These are phyloP conservation scores for Nelumbo lutea DNA, from an alignment of 164 flowering plant genomes.

Conservation along the genomic window DNA sequence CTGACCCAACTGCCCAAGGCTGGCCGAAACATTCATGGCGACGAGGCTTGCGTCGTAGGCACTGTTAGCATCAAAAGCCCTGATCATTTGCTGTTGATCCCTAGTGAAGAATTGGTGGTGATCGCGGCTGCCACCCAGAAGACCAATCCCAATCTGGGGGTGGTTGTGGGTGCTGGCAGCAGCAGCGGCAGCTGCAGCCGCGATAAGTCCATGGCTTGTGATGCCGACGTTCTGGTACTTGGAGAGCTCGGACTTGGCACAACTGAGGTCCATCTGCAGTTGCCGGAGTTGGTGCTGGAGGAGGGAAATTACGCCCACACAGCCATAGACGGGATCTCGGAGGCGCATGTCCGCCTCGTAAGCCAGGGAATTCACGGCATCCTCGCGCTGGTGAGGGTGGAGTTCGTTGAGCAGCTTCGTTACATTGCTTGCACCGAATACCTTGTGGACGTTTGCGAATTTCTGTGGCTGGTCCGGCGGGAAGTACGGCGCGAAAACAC, in stretches of 20 bases:
- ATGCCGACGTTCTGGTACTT: constrained; percentile 39
- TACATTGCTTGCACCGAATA: constrained; percentile 87
- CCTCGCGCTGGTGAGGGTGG: constrained; percentile 79
- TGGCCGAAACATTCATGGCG: constrained; percentile 50
- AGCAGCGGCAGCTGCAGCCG: not conserved
- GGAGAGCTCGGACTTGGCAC: constrained; percentile 60
- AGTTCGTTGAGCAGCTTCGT: constrained; percentile 82
- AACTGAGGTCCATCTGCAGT: constrained; percentile 51
- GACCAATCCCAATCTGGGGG: not conserved
- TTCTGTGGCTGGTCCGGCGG: constrained; percentile 96
- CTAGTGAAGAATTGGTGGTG: constrained; percentile 45
- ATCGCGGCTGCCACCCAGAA: constrained; percentile 21
- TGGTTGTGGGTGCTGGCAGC: constrained; percentile 1
- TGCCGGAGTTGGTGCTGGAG: constrained; percentile 71
- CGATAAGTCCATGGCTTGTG: not conserved
- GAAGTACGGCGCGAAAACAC: constrained; percentile 86
- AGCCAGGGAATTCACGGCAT: constrained; percentile 84
- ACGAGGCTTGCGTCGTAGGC: constrained; percentile 44
- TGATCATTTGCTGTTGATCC: constrained; percentile 37
- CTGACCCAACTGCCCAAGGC: constrained; percentile 54
- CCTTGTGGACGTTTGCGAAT: constrained; percentile 87
- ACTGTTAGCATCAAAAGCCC: constrained; percentile 34
- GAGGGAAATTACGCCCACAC: constrained; percentile 83
- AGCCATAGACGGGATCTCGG: constrained; percentile 89
- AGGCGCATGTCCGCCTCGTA: constrained; percentile 89